phyloP scores from a whole-genome alignment of 495 filamentous ascomycete genomes.

The Entonaema liquescens region DNA sequence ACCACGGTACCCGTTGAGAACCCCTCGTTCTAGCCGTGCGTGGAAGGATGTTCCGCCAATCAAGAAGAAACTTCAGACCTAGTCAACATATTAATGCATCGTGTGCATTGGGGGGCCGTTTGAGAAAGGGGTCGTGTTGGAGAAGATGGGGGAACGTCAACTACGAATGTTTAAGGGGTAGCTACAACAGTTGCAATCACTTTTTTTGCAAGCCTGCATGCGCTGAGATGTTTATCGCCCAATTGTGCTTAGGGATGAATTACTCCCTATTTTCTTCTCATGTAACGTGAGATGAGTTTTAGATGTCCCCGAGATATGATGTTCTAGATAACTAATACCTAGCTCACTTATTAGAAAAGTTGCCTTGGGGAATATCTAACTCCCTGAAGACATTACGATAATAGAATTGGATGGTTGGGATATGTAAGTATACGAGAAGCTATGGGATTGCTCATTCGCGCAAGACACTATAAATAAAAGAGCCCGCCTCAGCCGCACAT shows the following conservation, averaged over 20 bases:
- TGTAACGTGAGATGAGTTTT: too few species aligned
- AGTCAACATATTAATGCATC: slow-evolving; percentile 7
- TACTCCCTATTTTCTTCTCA: background rate
- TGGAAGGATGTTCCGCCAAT: slow-evolving; percentile 32
- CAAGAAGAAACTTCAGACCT: background rate
- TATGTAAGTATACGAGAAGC: too few species aligned
- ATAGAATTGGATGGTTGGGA: background rate
- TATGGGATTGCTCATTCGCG: too few species aligned
- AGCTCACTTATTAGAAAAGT: too few species aligned
- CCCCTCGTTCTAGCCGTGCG: slow-evolving; percentile 29
- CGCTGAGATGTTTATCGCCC: slow-evolving; percentile 12
- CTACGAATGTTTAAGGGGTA: background rate
- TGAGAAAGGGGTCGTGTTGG: slow-evolving; percentile 12
- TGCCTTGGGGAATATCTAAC: too few species aligned
- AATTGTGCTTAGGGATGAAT: background rate
- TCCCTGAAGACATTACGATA: too few species aligned
- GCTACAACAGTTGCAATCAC: slow-evolving; percentile 18
- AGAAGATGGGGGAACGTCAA: slow-evolving; percentile 18
- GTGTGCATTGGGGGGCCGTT: slow-evolving; percentile 18
- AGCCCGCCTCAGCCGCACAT: too few species aligned
- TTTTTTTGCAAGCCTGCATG: slow-evolving; percentile 18
- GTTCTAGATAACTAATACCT: background rate
- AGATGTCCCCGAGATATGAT: background rate
- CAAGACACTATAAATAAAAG: too few species aligned
- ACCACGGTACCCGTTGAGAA: slow-evolving; percentile 2